Conservation (phyloP, 495 filamentous ascomycete species). For the Aspergillus diversus region DNA sequence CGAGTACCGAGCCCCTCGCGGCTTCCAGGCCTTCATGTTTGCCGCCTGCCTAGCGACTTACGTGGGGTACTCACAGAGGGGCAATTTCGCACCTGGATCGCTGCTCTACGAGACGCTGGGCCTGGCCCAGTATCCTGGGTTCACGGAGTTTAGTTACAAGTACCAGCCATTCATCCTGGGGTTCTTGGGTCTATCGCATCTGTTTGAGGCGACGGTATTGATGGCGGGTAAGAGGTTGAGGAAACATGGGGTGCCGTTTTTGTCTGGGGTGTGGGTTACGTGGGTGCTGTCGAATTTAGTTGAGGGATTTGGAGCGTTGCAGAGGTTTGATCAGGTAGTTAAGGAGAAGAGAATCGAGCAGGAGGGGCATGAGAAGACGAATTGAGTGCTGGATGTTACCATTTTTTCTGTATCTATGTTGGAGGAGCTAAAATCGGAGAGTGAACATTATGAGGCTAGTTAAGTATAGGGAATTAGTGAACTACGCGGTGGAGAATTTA, state of each 20-base stretch:
- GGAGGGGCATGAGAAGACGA: conserved; percentile 31
- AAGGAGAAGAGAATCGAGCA: conserved; percentile 53
- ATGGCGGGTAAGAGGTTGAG: conserved; percentile 55
- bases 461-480: no score
- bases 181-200: conserved; percentile 56
- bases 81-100: conserved; percentile 60
- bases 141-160: conserved; percentile 53
- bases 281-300: conserved; percentile 63
- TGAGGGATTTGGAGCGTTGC: conserved; percentile 59
- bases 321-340: conserved; percentile 60
- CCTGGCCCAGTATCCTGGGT: conserved; percentile 46
- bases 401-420: no score
- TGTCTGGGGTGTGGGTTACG: conserved; percentile 59
- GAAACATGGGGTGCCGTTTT: conserved; percentile 58
- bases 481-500: no score
- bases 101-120: conserved; percentile 53
- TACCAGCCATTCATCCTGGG: conserved; percentile 52
- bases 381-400: no score
- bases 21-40: conserved; percentile 46
- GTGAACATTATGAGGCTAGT: no score
- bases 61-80: conserved; percentile 46
- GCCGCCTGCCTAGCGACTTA: conserved; percentile 47
- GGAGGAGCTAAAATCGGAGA: no score
- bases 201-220: conserved; percentile 54
- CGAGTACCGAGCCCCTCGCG: conserved; percentile 54